phyloP scores from a whole-genome alignment of 768 basidiomycete species.

The Amanita phalloides region DNA sequence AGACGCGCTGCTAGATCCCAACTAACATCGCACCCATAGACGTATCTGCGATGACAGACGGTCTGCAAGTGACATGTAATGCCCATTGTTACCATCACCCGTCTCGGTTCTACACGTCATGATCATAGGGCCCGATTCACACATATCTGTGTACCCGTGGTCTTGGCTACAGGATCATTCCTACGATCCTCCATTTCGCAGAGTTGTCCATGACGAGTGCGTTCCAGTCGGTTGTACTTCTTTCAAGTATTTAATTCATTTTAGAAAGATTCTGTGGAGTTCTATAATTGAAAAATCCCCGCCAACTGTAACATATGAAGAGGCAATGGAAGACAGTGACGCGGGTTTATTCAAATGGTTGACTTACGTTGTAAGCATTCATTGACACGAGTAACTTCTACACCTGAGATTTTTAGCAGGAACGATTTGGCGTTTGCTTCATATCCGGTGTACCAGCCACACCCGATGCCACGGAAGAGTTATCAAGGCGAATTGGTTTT shows the following conservation, averaged over 20 bases:
- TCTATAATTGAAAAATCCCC: conserved; percentile 63
- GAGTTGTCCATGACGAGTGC: conserved; percentile 31
- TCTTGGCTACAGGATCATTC: conserved; percentile 69
- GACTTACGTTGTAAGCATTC: conserved; percentile 56
- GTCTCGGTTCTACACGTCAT: conserved; percentile 17
- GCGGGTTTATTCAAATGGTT: conserved; percentile 74
- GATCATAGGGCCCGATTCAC: conserved; percentile 42
- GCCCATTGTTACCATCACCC: conserved; percentile 14
- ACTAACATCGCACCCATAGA: conserved; percentile 53
- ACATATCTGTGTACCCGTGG: conserved; percentile 85
- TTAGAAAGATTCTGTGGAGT: conserved; percentile 73
- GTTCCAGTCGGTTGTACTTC: neutral
- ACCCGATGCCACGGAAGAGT: conserved; percentile 74
- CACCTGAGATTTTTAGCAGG: conserved; percentile 29
- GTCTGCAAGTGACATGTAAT: conserved; percentile 66
- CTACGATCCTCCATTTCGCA: conserved; percentile 58
- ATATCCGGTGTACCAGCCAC: conserved; percentile 72
- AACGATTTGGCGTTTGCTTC: conserved; percentile 84
- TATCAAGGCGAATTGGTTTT: conserved; percentile 69
- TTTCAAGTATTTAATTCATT: neutral
- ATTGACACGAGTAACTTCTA: neutral
- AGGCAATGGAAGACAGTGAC: conserved; percentile 58
- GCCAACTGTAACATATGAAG: conserved; percentile 62
- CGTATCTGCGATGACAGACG: conserved; percentile 45
- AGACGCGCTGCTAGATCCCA: conserved; percentile 48